Conservation (phyloP, 108 stramenopile genomes). For the Cylindrotheca fusiformis region DNA sequence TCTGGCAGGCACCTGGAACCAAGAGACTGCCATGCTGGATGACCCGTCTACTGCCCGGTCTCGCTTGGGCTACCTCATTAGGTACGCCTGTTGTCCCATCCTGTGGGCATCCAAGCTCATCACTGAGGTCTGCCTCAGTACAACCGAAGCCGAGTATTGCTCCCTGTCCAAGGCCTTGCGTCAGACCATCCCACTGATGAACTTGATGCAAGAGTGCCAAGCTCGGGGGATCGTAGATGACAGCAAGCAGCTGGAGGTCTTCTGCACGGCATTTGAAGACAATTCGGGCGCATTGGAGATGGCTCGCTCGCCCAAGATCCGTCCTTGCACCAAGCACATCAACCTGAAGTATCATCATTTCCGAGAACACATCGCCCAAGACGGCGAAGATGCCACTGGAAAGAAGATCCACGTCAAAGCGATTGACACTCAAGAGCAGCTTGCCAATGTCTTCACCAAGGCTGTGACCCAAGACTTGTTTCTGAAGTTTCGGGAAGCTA, state of each 20-base stretch:
- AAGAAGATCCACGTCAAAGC: conserved; percentile 15
- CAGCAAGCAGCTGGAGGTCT: background rate
- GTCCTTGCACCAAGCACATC: conserved; percentile 39
- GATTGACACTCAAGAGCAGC: conserved; percentile 23
- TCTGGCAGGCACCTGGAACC: conserved; percentile 43
- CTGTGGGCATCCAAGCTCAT: conserved; percentile 28
- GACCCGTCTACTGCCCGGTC: conserved; percentile 20
- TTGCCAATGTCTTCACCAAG: conserved; percentile 40
- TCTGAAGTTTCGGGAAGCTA: background rate
- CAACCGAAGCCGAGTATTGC: conserved; percentile 45
- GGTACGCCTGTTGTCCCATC: conserved; percentile 26
- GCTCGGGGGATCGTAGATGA: background rate
- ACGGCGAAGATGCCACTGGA: conserved; percentile 9
- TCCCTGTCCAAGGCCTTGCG: conserved; percentile 22
- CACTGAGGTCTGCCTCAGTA: conserved; percentile 21
- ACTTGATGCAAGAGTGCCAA: conserved; percentile 25
- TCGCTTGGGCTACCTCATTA: conserved; percentile 24
- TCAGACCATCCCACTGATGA: conserved; percentile 31
- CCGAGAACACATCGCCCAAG: too few species aligned
- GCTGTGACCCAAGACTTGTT: conserved; percentile 12
- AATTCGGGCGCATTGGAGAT: conserved; percentile 29
- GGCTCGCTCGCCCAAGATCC: conserved; percentile 18
- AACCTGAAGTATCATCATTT: conserved; percentile 30
- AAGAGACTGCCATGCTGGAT: conserved; percentile 13
- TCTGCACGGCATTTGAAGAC: conserved; percentile 18